These are phyloP conservation scores for Fistulifera pelliculosa DNA, from an alignment of 108 stramenopile species.

Conservation along the genomic window DNA sequence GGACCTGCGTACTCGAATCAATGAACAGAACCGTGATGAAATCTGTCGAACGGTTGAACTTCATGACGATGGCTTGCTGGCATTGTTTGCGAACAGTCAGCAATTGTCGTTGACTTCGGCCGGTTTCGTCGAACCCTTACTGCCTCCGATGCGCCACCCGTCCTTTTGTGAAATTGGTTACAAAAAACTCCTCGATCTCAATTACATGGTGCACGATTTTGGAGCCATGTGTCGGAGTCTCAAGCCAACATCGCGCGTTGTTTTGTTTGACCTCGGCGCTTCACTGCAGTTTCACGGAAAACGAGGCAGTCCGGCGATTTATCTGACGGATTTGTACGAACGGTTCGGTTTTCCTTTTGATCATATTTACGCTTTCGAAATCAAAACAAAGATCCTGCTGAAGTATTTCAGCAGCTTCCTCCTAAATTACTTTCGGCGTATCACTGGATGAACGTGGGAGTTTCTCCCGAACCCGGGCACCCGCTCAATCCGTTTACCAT, in stretches of 20 bases:
- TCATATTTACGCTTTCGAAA: constrained; percentile 44
- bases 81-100: not conserved
- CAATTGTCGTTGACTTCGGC: not conserved
- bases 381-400: constrained; percentile 14
- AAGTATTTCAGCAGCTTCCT: constrained; percentile 18
- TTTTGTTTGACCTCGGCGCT: constrained; percentile 47
- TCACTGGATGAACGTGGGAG: constrained; percentile 54
- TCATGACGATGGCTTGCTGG: not conserved
- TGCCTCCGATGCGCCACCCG: constrained; percentile 32
- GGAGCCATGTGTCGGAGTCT: constrained; percentile 37
- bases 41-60: too few species aligned
- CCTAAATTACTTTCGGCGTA: constrained; percentile 22
- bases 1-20: too few species aligned
- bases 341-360: constrained; percentile 49
- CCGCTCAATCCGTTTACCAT: constrained; percentile 42
- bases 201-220: constrained; percentile 51
- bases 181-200: constrained; percentile 9
- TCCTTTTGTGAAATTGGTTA: constrained; percentile 14
- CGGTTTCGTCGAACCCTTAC: constrained; percentile 26
- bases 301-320: constrained; percentile 11
- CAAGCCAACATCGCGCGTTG: constrained; percentile 19
- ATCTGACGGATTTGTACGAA: constrained; percentile 17
- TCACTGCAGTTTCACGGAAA: constrained; percentile 30
- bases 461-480: constrained; percentile 10
- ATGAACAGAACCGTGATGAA: too few species aligned